Evolutionary conservation across 768 basidiomycete genomes (phyloP), one percentile per base, ranked within the genome.

Genomic region (Strobilomyces confusus): DNA sequence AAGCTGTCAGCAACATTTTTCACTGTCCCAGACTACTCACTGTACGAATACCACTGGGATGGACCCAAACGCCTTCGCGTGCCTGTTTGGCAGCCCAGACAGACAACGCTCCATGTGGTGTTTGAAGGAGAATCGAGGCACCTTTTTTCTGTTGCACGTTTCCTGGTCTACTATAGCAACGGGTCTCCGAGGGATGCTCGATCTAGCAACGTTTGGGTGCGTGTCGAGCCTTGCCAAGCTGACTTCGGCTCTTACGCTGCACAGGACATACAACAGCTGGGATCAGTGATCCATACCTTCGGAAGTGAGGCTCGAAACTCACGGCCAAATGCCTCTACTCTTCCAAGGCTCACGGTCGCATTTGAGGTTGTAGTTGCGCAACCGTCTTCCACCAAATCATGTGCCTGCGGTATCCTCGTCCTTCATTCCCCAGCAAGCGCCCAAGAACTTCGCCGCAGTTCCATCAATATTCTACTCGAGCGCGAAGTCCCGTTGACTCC

Each of bases 81-180:
- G 41, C 60, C 60, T 4, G 60, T 63, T 15, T 57, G 63, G 63
- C 58, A 65, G 20, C 63, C 63, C 11, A 57, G 61, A 23, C 60
- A 60, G 46, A 64, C 63, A 12, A 60, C 63, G 8, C 52, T 64
- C 11, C 37, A 48, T 32, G 60, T 63, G 1, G 56, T 65, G 36
- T 63, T 65, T 33, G 63, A 65, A 19, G 54, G 56, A 19, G 48
- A 45, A 48, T 63, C 63, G 8, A 60, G 55, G n/a, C 52, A 42
- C 40, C 51, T 60, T 22, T 64, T 64, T 48, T 64, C 63, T 22
- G 38, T 53, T 3, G 63, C 52, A 20, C 63, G 54, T 17, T 53
- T 64, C 37, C 48, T 64, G 45, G 43, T 64, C 25, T 64, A 65
- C 44, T 57, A 45, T 22, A 44, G 26, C 32, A 57, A 40, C 2